Conservation (phyloP, 1,284 basidiomycete species). For the Athelia psychrophila region DNA sequence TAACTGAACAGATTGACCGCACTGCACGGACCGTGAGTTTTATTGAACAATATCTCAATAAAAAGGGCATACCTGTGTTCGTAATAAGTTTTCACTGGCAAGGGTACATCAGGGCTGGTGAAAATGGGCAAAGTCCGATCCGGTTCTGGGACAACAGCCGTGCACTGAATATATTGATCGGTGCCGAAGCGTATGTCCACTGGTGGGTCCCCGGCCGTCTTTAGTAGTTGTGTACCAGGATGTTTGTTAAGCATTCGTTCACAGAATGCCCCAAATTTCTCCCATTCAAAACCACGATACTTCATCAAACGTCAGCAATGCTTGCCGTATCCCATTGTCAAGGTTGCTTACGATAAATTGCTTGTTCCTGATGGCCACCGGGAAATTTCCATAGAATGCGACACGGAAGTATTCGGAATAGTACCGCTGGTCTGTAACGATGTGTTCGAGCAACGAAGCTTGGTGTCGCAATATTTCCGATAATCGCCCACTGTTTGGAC, state of each 20-base stretch:
- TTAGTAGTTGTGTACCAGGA: slow-evolving; percentile 81
- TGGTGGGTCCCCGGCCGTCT: slow-evolving; percentile 72
- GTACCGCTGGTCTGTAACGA: slow-evolving; percentile 78
- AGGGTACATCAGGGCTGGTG: slow-evolving; percentile 81
- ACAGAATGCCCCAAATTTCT: slow-evolving; percentile 86
- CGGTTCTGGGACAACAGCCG: slow-evolving; percentile 82
- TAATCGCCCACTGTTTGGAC: slow-evolving; percentile 57
- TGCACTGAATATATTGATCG: slow-evolving; percentile 88
- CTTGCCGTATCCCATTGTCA: background rate
- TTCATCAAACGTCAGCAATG: slow-evolving; percentile 22
- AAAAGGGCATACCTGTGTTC: slow-evolving; percentile 65
- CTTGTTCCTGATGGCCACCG: slow-evolving; percentile 78
- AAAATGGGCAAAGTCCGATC: slow-evolving; percentile 80
- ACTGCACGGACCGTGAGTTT: slow-evolving; percentile 49
- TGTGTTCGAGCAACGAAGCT: slow-evolving; percentile 80
- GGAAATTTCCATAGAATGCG: slow-evolving; percentile 91
- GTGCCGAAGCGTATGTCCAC: slow-evolving; percentile 80
- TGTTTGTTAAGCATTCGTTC: slow-evolving; percentile 94
- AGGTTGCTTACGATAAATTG: slow-evolving; percentile 72
- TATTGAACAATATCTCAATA: too few species aligned
- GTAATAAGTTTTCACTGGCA: slow-evolving; percentile 81
- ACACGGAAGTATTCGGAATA: slow-evolving; percentile 94
- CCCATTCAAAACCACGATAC: slow-evolving; percentile 92
- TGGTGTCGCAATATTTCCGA: slow-evolving; percentile 86
- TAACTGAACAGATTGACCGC: slow-evolving; percentile 82